Conservation (phyloP, 345 rosid genomes). For the Eucalyptus erythrocorys region DNA sequence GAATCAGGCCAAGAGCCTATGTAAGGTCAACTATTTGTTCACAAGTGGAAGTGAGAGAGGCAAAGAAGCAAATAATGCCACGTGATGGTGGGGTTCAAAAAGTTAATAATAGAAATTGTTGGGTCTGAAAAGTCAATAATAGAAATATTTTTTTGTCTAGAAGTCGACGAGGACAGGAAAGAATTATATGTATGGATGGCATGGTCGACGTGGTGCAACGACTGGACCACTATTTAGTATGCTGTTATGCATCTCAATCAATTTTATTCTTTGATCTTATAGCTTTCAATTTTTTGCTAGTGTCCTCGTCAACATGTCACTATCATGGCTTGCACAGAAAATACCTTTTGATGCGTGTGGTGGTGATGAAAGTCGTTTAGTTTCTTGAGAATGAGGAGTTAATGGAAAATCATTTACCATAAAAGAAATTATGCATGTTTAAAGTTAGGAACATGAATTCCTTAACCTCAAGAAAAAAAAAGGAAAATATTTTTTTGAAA, state of each 20-base stretch:
- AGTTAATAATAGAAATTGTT: not conserved
- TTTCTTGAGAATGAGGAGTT: not conserved
- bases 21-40: no score
- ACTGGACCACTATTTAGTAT: not conserved
- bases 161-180: not conserved
- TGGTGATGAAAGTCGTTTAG: no score
- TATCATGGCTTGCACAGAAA: not conserved
- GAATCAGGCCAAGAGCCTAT: no score
- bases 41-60: no score
- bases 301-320: not conserved
- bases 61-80: not conserved
- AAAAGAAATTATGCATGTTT: not conserved
- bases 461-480: no score
- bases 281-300: not conserved
- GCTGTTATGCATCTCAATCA: no score
- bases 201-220: not conserved
- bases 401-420: not conserved
- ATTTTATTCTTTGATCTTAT: no score
- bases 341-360: no score
- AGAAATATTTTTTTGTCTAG: no score
- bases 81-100: not conserved
- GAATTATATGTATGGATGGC: not conserved
- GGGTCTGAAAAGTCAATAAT: not conserved
- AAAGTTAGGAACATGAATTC: no score
- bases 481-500: no score